Evolutionary conservation across 345 rosid genomes (phyloP).

Genomic region (Syzygium grande): DNA sequence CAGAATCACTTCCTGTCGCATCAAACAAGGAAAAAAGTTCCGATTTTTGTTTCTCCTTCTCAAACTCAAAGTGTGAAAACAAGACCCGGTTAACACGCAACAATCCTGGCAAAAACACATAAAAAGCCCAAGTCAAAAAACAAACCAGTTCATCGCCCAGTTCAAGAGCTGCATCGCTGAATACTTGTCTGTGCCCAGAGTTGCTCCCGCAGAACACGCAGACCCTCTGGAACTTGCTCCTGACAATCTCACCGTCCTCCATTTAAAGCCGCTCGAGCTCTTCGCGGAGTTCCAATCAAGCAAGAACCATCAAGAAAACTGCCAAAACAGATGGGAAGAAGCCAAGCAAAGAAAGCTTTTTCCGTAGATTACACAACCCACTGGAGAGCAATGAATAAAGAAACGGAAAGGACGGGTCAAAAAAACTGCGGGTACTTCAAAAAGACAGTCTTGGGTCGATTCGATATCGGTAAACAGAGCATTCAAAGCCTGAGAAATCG

Average conservation of each 20-base stretch:
- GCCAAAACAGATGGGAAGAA: neutral
- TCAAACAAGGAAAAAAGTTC: neutral
- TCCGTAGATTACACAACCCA: neutral
- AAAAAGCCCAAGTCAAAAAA: neutral
- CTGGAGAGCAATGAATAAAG: neutral
- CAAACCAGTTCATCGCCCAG: conserved; percentile 95
- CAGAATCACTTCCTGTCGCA: neutral
- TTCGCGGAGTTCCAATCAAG: neutral
- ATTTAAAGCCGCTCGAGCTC: conserved; percentile 9
- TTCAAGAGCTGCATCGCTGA: conserved; percentile 85
- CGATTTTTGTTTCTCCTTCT: neutral
- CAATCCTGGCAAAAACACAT: neutral
- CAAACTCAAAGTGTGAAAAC: neutral
- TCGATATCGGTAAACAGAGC: neutral
- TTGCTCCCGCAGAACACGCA: conserved; percentile 98
- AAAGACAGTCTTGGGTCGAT: neutral
- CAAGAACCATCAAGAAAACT: neutral
- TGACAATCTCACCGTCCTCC: conserved; percentile 34
- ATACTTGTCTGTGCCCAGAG: conserved; percentile 72
- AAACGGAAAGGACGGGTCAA: neutral
- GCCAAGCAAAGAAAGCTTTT: neutral
- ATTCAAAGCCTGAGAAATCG: neutral
- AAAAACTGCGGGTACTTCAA: neutral
- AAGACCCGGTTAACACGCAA: neutral
- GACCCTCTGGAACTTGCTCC: conserved; percentile 60